These are phyloP conservation scores for Backusella morwellensis DNA, from an alignment of 192 early-diverging fungal species.

Conservation along the genomic window DNA sequence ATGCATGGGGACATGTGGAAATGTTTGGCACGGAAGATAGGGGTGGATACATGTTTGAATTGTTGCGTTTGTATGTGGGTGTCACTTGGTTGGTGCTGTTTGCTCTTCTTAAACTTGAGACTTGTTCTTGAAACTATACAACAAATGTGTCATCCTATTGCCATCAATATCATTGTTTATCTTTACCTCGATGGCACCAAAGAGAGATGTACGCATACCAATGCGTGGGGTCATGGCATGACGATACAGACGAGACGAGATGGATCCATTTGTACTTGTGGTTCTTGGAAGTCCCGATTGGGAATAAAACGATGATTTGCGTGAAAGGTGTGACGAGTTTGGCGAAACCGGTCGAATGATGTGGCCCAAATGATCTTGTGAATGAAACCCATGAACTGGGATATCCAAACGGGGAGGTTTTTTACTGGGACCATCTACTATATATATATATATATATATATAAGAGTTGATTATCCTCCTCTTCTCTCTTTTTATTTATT, in stretches of 20 bases:
- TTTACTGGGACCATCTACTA: background rate
- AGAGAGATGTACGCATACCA: conserved; percentile 48
- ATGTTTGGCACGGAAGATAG: background rate
- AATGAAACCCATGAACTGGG: conserved; percentile 15
- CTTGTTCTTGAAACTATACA: conserved; percentile 15
- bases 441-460: background rate
- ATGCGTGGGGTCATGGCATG: conserved; percentile 30
- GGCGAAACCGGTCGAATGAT: conserved; percentile 33
- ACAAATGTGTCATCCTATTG: too few species aligned
- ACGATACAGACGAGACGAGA: conserved; percentile 19
- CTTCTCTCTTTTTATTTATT: background rate
- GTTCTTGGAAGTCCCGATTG: conserved; percentile 15
- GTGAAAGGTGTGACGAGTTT: conserved; percentile 7
- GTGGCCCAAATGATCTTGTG: conserved; percentile 27
- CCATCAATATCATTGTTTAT: background rate
- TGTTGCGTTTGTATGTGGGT: background rate
- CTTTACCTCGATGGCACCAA: conserved; percentile 51
- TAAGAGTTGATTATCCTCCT: background rate
- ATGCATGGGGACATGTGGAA: background rate
- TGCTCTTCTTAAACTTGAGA: conserved; percentile 1
- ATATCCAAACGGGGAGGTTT: conserved; percentile 17
- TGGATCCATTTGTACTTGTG: conserved; percentile 24
- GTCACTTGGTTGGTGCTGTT: background rate
- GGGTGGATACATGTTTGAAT: background rate
- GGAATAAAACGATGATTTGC: conserved; percentile 14